These are phyloP conservation scores for Phaeosphaeria sp. DNA, from an alignment of 2,329 filamentous ascomycete genomes.

Conservation along the genomic window DNA sequence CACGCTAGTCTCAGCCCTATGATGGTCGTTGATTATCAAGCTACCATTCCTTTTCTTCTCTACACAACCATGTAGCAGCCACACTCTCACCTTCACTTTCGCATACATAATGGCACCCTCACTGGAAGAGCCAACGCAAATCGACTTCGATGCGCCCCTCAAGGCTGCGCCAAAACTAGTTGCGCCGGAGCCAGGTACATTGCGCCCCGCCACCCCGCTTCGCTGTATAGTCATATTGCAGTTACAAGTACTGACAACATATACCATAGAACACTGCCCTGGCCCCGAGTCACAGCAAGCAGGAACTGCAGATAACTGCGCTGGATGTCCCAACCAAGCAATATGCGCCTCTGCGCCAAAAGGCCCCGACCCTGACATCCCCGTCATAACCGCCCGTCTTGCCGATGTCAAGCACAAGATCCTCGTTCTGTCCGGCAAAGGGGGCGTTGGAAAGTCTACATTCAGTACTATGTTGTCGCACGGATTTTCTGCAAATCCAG, in stretches of 20 bases:
- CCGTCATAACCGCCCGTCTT: constrained; percentile 83
- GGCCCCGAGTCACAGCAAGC: constrained; percentile 80
- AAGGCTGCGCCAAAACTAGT: constrained; percentile 84
- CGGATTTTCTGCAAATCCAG: constrained; percentile 82
- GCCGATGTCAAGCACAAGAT: constrained; percentile 88
- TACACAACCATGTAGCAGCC: constrained; percentile 29
- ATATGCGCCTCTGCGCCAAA: constrained; percentile 96
- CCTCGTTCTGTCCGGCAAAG: constrained; percentile 90
- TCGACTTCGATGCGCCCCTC: constrained; percentile 77
- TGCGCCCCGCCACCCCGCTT: constrained; percentile 51
- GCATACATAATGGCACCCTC: constrained; percentile 74
- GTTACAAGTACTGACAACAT: constrained; percentile 4
- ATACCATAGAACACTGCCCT: constrained; percentile 78
- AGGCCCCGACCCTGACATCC: constrained; percentile 93
- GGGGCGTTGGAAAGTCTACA: constrained; percentile 95
- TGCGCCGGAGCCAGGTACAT: constrained; percentile 80
- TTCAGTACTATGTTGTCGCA: constrained; percentile 89
- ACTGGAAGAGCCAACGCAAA: constrained; percentile 71
- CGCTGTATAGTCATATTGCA: constrained; percentile 43
- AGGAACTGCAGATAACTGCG: constrained; percentile 79
- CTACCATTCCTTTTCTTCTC: constrained; percentile 25
- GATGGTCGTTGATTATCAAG: constrained; percentile 42
- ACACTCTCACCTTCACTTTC: constrained; percentile 9
- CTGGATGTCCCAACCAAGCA: constrained; percentile 91
- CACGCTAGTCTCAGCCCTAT: constrained; percentile 31